Base-by-base conservation (phyloP, 2,329 filamentous ascomycete genomes). In the Chaetomiaceae sp. region DNA sequence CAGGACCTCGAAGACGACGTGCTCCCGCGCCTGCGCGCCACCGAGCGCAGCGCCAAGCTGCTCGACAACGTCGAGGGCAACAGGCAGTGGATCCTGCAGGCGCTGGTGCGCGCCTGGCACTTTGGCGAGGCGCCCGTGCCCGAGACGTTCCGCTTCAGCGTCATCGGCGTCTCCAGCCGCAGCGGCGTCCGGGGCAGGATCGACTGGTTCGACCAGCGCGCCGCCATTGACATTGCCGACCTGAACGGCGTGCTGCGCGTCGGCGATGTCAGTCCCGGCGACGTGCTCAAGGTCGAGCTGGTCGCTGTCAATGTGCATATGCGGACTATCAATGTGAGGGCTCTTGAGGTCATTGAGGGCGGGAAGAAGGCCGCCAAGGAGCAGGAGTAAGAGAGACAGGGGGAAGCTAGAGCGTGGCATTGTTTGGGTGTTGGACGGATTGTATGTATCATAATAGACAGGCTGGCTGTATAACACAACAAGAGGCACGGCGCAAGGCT, bases 21-120 rank as follows among this genome's bases (percentile, higher is more conserved):
- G 48, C 66, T 83, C 13, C 75, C 76, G 6, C 66, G 74, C 51
- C 66, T 82, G 43, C 71, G 74, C 23, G 65, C 78, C 59, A 75
- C 77, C 35, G 77, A 82, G 69, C 73, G 71, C 57, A 73, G 76
- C 66, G 69, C 72, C 37, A 70, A 70, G 27, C 57, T 67, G 2
- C 66, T 81, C 31, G 66, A 67, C 57, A 69, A 68, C 55, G 60
- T 65, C n/a, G 64, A 66, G 39, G 78, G 77, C 46, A 62, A 64
- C 38, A 60, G 70, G 56, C 58, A 78, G 58, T 84, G 78, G 78
- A 73, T 81, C 41, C 68, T 80, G 41, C 79, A 83, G 60, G 79
- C 81, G 20, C 68, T 85, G 27, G 68, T 81, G 46, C 78, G 81
- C 13, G 80, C 77, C 13, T 84, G 80, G 81, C 69, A 70, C 55